These are phyloP conservation scores for Paradendryphiella salina DNA, from an alignment of 2,329 filamentous ascomycete species.

Conservation along the genomic window DNA sequence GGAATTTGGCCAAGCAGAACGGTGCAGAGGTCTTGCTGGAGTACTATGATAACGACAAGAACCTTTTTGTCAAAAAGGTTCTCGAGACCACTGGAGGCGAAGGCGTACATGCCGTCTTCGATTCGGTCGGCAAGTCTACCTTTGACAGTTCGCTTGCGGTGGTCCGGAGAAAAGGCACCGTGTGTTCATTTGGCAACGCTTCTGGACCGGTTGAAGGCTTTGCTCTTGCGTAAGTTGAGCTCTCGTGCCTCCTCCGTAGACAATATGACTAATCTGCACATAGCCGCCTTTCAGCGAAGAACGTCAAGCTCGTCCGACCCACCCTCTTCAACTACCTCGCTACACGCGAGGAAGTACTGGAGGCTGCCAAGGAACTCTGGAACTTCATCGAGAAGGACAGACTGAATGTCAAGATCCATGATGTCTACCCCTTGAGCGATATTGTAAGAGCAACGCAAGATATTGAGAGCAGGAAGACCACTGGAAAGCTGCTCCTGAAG, in stretches of 20 bases:
- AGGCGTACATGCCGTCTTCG: conserved; percentile 78
- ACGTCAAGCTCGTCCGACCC: conserved; percentile 75
- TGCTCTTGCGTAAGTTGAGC: conserved; percentile 59
- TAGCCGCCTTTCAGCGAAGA: conserved; percentile 68
- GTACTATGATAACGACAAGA: conserved; percentile 61
- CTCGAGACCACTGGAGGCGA: conserved; percentile 70
- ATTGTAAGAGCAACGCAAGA: conserved; percentile 71
- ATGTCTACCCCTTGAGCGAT: conserved; percentile 75
- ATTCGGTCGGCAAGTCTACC: conserved; percentile 82
- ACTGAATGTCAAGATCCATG: conserved; percentile 73
- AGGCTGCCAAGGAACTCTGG: conserved; percentile 73
- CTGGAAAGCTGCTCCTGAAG: conserved; percentile 78
- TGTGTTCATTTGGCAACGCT: conserved; percentile 82
- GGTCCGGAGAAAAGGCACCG: conserved; percentile 73
- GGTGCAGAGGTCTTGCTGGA: conserved; percentile 75
- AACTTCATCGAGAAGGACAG: conserved; percentile 69
- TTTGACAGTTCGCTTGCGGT: conserved; percentile 78
- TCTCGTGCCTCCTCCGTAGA: neutral
- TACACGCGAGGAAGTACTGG: conserved; percentile 66
- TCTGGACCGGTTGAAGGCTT: conserved; percentile 76
- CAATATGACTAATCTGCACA: neutral
- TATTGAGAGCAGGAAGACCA: conserved; percentile 79
- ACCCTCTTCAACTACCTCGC: conserved; percentile 67
- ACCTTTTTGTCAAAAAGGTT: conserved; percentile 54
- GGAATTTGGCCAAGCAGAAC: conserved; percentile 66